Evolutionary conservation across 176 grass and related monocot species (phyloP).

Genomic region (Bromus sterilis): DNA sequence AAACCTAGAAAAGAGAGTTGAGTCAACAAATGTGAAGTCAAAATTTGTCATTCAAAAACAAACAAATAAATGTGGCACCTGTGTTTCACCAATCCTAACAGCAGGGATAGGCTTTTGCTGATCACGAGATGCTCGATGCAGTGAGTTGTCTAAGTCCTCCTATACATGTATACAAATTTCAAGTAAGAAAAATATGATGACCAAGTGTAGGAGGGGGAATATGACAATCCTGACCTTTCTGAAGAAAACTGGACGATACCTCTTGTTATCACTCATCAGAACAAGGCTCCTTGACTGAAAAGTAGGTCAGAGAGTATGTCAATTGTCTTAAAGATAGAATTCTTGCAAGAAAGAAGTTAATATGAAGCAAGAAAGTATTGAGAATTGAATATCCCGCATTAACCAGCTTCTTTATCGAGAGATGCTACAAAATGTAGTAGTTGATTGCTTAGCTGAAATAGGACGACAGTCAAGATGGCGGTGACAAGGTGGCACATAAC

Average conservation of each 20-base stretch:
- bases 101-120: slow-evolving; percentile 58
- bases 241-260: slow-evolving; percentile 94
- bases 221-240: slow-evolving; percentile 57
- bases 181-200: background rate
- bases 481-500: background rate
- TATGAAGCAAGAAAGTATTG: background rate
- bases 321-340: background rate
- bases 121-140: slow-evolving; percentile 50
- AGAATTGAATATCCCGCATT: too few relatives aligned
- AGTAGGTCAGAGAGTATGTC: background rate
- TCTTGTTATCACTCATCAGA: slow-evolving; percentile 76
- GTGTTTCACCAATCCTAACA: slow-evolving; percentile 53
- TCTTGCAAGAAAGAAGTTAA: background rate
- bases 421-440: background rate
- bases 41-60: background rate
- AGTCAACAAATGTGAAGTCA: background rate
- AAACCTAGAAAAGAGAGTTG: slow-evolving; percentile 44
- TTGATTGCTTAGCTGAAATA: background rate
- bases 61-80: slow-evolving; percentile 35
- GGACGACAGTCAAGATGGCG: background rate
- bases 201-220: background rate
- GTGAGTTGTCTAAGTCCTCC: slow-evolving; percentile 90
- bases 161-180: slow-evolving; percentile 22
- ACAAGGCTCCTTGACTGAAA: slow-evolving; percentile 83
- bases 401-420: background rate